Evolutionary conservation across 164 flowering plant genomes (phyloP), one percentile per base, ranked within the genome.

Genomic region (Liquidambar formosana): DNA sequence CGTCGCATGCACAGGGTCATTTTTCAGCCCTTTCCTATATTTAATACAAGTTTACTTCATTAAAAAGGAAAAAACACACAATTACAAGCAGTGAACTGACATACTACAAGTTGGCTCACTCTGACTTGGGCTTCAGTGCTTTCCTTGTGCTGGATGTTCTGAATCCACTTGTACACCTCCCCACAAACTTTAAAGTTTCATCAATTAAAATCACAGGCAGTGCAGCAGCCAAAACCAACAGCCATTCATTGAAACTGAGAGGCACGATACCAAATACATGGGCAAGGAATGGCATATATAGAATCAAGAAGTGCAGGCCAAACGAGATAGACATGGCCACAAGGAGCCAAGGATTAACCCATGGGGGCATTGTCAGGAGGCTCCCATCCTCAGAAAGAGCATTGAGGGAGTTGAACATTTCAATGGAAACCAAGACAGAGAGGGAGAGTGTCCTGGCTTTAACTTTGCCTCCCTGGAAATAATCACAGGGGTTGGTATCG

Each of bases 331-430:
- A 81, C 97, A 89, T 91, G 58, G 97, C 97, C 28, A 88, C 16
- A 21, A 91, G 89, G 54, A 91, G 91, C 83, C 84, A 89, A 0
- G 97, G 97, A 69, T 91, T 91, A 46, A 83, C 89, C 97, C 94
- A 91, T 10, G 97, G 97, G 14, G 94, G 97, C 97, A 91, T 91
- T 13, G 77, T 70, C 67, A 89, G 23, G 16, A 91, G 87, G 61
- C 97, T 89, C 8, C 82, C 81, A 63, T 91, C 94, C 77, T 91
- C 97, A 0, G 94, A 91, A 10, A 91, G 81, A 41, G 97, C 97
- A 59, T 91, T 91, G 10, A 91, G 84, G 8, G 97, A 89, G 75
- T 91, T 91, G 83, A 91, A 89, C 97, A 91, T 91, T 81, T 91
- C 97, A 23, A 89, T 91, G 48, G 94, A 90, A n/a, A 91, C 97